These are phyloP conservation scores for Vitis hybrid DNA, from an alignment of 177 flowering plant species.

Conservation along the genomic window DNA sequence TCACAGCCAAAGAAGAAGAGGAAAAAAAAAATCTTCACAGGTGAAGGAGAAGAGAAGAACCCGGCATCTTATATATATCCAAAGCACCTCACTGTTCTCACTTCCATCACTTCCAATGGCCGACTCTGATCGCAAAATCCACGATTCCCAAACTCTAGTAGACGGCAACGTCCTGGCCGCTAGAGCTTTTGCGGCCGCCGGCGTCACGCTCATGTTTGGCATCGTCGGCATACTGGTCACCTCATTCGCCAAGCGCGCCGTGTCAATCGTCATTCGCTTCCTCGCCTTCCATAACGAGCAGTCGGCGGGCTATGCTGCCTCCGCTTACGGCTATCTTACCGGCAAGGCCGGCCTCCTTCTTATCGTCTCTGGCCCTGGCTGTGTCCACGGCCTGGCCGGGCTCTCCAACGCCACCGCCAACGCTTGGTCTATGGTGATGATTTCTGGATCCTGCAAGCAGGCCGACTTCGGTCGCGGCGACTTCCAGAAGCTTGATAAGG, in stretches of 20 bases:
- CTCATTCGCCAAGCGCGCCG: slow-evolving; percentile 74
- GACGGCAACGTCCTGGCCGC: slow-evolving; percentile 73
- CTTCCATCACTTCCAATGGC: slow-evolving; percentile 31
- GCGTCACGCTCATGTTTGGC: slow-evolving; percentile 81
- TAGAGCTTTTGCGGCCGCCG: slow-evolving; percentile 55
- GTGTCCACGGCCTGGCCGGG: slow-evolving; percentile 95
- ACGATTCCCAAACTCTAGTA: slow-evolving; percentile 22
- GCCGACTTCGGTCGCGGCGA: slow-evolving; percentile 24
- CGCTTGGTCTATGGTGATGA: slow-evolving; percentile 85
- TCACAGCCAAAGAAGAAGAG: too few species aligned
- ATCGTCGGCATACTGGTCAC: slow-evolving; percentile 98
- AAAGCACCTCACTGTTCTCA: too few species aligned
- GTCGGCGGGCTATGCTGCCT: slow-evolving; percentile 97
- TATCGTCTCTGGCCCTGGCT: slow-evolving; percentile 89
- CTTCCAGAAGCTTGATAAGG: slow-evolving; percentile 96
- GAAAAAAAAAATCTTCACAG: too few species aligned
- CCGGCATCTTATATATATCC: too few species aligned
- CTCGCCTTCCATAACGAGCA: slow-evolving; percentile 97
- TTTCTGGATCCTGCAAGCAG: slow-evolving; percentile 49
- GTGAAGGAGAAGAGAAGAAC: too few species aligned
- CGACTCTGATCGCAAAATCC: slow-evolving; percentile 18
- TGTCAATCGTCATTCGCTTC: slow-evolving; percentile 77
- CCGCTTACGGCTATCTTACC: slow-evolving; percentile 94
- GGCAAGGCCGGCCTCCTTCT: slow-evolving; percentile 81
- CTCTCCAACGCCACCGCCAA: slow-evolving; percentile 74